These are phyloP conservation scores for Nannizziopsis arthrosporioides DNA, from an alignment of 2,329 filamentous ascomycete species.

Conservation along the genomic window DNA sequence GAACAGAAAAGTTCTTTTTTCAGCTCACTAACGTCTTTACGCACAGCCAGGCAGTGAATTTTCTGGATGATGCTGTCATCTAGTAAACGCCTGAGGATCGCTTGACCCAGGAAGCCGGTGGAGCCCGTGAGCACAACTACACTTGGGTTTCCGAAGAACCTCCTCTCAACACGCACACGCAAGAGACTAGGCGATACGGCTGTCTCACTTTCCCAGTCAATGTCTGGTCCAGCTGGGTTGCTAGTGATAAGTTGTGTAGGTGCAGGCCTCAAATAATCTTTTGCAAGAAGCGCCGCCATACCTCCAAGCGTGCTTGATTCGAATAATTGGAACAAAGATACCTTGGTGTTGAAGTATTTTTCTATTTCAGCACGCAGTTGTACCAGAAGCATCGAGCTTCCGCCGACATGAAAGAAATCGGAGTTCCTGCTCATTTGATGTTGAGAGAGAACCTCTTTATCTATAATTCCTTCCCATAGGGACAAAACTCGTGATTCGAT, in stretches of 20 bases:
- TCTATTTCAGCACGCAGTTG: slow-evolving; percentile 29
- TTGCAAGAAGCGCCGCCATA: not conserved
- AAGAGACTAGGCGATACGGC: not conserved
- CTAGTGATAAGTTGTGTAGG: not conserved
- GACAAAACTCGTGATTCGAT: too few species aligned
- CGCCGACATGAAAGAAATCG: slow-evolving; percentile 20
- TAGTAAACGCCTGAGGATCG: slow-evolving; percentile 30
- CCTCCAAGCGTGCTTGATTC: not conserved
- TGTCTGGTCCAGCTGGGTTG: not conserved
- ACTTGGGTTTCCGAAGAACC: not conserved
- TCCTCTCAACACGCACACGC: too few species aligned
- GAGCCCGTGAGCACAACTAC: slow-evolving; percentile 20
- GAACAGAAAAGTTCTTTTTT: not conserved
- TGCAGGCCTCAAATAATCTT: too few species aligned
- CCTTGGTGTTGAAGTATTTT: slow-evolving; percentile 20
- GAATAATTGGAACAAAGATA: not conserved
- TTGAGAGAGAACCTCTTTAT: too few species aligned
- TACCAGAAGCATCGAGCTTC: slow-evolving; percentile 22
- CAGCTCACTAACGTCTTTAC: not conserved
- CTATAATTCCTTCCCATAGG: too few species aligned
- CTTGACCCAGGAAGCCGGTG: slow-evolving; percentile 29
- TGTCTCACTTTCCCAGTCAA: slow-evolving; percentile 8
- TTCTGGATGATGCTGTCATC: slow-evolving; percentile 21
- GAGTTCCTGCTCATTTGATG: not conserved
- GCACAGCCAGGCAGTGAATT: slow-evolving; percentile 37